Base-by-base conservation (phyloP, 2,329 filamentous ascomycete genomes). In the Fusarium sp. region DNA sequence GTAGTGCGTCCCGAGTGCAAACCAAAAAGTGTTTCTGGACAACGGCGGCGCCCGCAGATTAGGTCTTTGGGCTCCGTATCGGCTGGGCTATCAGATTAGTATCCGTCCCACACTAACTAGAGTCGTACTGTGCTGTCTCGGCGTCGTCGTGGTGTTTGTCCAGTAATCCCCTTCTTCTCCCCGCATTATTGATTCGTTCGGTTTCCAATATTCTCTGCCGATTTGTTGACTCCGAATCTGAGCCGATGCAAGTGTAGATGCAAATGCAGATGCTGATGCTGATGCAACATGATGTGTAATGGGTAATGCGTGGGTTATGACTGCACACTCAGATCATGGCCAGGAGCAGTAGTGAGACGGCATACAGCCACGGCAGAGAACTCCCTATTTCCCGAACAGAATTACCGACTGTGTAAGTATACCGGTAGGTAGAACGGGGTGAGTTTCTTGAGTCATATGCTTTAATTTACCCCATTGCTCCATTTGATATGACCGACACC, bases 181-280 rank as follows among this genome's bases (percentile, higher is more conserved):
- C 65, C 65, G 60, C 65, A 62, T 62, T 65, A 15, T 56, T 51
- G 35, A 20, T 51, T 39, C 41, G 30, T 49, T 57, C 35, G 19
- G 39, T 46, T 48, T 48, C 39, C 40, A 40, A 37, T 43, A 14
- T 47, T 44, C 35, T 30, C 25, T 27, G 35, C 50, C 55, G 39
- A 54, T 56, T 44, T 30, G 25, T 27, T 27, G 25, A 27, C 25
- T 27, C 27, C 27, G 27, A 30, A 30, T 30, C 51, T 51, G 51
- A 66, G n/a, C 65, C 65, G 45, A 57, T 57, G 32, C n/a, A 63
- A 52, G 63, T 56, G 48, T 7, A 40, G 27, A 30, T 53, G 45
- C 33, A 45, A 25, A 44, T 37, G 37, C 25, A 32, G 25, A 32
- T 23, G 19, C 7, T 7, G 33, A 35, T 35, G 33, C 33, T 7